A percentile compares a stretch with the other conserved stretches of the same genome.
Evolutionary conservation across 768 basidiomycete species (phyloP).

Genomic region (Amanita muscaria): DNA sequence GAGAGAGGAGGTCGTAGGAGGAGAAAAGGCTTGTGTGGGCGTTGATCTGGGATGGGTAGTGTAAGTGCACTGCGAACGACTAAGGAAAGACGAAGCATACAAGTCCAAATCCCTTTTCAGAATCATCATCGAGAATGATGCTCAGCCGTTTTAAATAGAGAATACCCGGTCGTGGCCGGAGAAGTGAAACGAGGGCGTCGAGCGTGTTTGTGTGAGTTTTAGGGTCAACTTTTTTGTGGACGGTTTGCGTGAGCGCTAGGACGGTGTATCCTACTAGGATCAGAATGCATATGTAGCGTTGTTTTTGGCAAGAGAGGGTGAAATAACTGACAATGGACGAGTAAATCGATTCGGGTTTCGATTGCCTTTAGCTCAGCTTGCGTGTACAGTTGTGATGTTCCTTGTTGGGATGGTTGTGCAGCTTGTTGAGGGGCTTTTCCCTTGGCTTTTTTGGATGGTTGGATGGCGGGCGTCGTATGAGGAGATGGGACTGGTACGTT

Average conservation of each 20-base stretch:
- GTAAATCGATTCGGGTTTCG: conserved; percentile 39
- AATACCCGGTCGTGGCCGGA: conserved; percentile 50
- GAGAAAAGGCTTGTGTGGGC: conserved; percentile 54
- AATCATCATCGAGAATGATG: conserved; percentile 74
- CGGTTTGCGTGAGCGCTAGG: conserved; percentile 66
- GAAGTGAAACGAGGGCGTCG: conserved; percentile 45
- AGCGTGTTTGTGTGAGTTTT: conserved; percentile 62
- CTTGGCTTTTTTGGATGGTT: too few relatives aligned
- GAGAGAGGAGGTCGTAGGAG: conserved; percentile 69
- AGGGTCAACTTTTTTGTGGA: conserved; percentile 63
- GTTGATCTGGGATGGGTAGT: conserved; percentile 43
- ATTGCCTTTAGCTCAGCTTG: too few relatives aligned
- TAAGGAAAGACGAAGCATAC: conserved; percentile 29
- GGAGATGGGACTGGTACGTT: too few relatives aligned
- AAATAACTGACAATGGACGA: conserved; percentile 56
- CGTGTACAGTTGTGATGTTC: too few relatives aligned
- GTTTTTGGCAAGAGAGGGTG: background rate
- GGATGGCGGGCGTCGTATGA: too few relatives aligned
- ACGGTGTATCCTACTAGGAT: conserved; percentile 79
- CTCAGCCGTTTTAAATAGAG: conserved; percentile 69
- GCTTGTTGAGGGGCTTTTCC: too few relatives aligned
- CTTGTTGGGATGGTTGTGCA: too few relatives aligned
- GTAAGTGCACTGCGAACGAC: background rate
- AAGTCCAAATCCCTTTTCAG: conserved; percentile 79
- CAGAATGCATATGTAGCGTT: background rate